phyloP scores from a whole-genome alignment of 305 asterid species.

The Solanum hybrid region DNA sequence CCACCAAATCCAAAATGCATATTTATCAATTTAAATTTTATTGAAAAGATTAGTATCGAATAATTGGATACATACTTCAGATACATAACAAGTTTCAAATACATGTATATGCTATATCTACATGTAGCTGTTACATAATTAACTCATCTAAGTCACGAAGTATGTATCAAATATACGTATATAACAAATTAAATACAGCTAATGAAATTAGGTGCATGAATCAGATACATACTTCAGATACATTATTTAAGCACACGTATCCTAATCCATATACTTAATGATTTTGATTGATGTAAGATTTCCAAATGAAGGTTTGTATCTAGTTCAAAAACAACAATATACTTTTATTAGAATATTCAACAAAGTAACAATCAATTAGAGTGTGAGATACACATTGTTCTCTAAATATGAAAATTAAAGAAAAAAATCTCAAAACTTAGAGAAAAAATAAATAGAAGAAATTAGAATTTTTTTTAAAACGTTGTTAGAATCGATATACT shows the following conservation, averaged over 20 bases:
- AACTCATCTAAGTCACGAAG: too few species aligned
- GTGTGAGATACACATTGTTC: not conserved
- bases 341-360: too few species aligned
- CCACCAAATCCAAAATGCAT: too few species aligned
- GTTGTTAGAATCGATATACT: not conserved
- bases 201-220: not conserved
- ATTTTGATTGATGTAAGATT: not conserved
- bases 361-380: not conserved
- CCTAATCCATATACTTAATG: too few species aligned
- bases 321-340: not conserved
- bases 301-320: not conserved
- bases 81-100: not conserved
- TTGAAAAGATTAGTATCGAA: not conserved
- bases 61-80: not conserved
- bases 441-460: not conserved
- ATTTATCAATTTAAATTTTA: too few species aligned
- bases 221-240: not conserved
- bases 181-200: not conserved
- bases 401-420: too few species aligned
- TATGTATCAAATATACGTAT: too few species aligned
- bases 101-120: not conserved
- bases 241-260: not conserved
- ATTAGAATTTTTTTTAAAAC: too few species aligned
- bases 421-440: not conserved
- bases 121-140: not conserved